Evolutionary conservation across 768 basidiomycete genomes (phyloP).

Genomic region (Trametes cubensis): DNA sequence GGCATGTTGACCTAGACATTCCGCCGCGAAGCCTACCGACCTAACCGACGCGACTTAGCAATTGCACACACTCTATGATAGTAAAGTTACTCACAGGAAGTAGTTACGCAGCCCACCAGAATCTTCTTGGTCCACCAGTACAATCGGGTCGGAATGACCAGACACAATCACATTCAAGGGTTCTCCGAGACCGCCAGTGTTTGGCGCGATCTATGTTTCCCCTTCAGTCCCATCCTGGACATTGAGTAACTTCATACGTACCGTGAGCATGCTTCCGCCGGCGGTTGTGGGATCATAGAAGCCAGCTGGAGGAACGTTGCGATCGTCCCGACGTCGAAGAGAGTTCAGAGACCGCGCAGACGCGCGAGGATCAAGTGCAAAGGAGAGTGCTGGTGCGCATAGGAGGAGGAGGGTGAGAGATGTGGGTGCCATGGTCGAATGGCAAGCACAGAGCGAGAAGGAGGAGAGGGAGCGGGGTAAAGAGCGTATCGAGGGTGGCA

Average conservation of each 20-base stretch:
- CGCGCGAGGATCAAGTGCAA: constrained; percentile 10
- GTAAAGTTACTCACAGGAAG: constrained; percentile 59
- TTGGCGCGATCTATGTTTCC: constrained; percentile 46
- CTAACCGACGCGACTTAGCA: constrained; percentile 37
- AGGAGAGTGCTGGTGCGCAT: constrained; percentile 32
- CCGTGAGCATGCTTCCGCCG: constrained; percentile 75
- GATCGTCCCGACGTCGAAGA: constrained; percentile 28
- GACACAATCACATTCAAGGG: constrained; percentile 85
- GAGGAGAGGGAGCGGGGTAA: neutral
- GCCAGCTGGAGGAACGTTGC: constrained; percentile 50
- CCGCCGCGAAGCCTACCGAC: constrained; percentile 69
- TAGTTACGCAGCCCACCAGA: constrained; percentile 83
- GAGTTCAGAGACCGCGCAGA: constrained; percentile 25
- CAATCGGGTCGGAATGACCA: constrained; percentile 68
- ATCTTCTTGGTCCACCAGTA: constrained; percentile 59
- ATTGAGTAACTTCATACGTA: constrained; percentile 40
- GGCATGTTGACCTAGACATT: constrained; percentile 84
- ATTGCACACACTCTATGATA: neutral
- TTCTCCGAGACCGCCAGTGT: constrained; percentile 79
- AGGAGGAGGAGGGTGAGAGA: constrained; percentile 37
- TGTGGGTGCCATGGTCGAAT: constrained; percentile 32
- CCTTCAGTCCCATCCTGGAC: constrained; percentile 2
- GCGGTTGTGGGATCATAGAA: constrained; percentile 57
- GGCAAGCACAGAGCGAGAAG: constrained; percentile 21
- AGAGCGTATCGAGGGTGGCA: constrained; percentile 18